phyloP scores from a whole-genome alignment of 257 asterid species.

The Hygrophila difformis region DNA sequence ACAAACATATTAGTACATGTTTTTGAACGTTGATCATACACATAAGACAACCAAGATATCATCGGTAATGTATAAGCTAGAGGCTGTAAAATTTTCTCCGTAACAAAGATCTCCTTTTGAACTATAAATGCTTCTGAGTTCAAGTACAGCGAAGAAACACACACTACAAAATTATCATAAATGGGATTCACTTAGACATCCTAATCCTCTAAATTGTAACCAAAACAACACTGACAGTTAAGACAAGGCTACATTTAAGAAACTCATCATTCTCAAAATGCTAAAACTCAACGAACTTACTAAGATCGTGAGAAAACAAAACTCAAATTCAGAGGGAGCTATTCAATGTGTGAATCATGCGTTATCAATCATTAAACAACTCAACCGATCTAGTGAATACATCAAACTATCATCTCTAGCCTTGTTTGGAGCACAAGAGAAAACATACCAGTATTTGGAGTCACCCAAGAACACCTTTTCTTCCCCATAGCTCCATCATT shows the following conservation, averaged over 20 bases:
- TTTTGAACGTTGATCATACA: too few species aligned
- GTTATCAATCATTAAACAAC: neutral
- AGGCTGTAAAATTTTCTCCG: too few species aligned
- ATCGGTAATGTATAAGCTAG: too few species aligned
- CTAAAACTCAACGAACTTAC: neutral
- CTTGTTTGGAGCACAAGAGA: neutral
- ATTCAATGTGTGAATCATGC: too few species aligned
- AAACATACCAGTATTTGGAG: constrained; percentile 67
- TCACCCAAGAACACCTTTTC: constrained; percentile 91
- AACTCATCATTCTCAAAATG: neutral
- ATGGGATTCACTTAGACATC: neutral
- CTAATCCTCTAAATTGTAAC: neutral
- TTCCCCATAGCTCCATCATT: constrained; percentile 33
- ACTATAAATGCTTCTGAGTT: neutral
- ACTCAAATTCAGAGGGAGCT: neutral
- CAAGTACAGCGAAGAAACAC: neutral
- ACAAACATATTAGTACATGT: neutral
- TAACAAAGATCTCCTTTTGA: too few species aligned
- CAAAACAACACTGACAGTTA: neutral
- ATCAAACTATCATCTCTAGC: constrained; percentile 1
- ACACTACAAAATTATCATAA: neutral
- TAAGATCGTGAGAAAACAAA: constrained; percentile 3
- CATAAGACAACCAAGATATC: too few species aligned
- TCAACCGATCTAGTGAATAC: neutral
- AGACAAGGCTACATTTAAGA: neutral